Conservation (phyloP, 106 monocot genomes). For the Chionographis japonica region DNA sequence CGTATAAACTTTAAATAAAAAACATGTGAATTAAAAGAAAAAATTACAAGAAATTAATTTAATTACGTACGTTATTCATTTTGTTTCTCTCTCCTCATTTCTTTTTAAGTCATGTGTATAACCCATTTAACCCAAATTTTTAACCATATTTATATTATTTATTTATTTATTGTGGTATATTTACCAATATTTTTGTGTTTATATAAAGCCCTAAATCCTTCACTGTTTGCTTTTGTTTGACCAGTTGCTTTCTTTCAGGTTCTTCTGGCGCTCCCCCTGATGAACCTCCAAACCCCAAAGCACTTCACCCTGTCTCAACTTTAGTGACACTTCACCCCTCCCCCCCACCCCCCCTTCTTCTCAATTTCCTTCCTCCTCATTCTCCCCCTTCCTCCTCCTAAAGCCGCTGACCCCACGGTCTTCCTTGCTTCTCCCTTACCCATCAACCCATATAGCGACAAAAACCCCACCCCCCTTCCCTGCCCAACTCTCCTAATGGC, state of each 20-base stretch:
- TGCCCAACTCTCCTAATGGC: constrained; percentile 26
- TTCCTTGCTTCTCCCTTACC: background rate
- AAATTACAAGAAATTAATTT: too few relatives aligned
- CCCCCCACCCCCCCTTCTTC: constrained; percentile 6
- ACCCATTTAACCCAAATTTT: too few relatives aligned
- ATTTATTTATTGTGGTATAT: too few relatives aligned
- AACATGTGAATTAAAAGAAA: too few relatives aligned
- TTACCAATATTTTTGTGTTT: too few relatives aligned
- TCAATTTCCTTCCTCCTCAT: background rate
- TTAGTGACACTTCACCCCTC: background rate
- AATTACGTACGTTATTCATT: too few relatives aligned
- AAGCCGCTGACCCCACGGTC: background rate
- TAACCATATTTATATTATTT: too few relatives aligned
- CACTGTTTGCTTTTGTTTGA: constrained; percentile 12
- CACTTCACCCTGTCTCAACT: constrained; percentile 6
- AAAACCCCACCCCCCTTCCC: background rate
- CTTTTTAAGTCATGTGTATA: too few relatives aligned
- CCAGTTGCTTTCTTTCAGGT: constrained; percentile 16
- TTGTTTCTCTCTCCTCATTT: too few relatives aligned
- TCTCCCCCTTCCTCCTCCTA: background rate
- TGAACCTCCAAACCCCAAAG: constrained; percentile 15
- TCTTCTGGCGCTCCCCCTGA: constrained; percentile 21
- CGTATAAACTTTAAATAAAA: too few relatives aligned
- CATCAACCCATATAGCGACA: background rate
- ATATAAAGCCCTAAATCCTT: too few relatives aligned